Evolutionary conservation across 2,329 filamentous ascomycete species (phyloP), one percentile per base, ranked within the genome.

Genomic region (Venturiaceae sp.): DNA sequence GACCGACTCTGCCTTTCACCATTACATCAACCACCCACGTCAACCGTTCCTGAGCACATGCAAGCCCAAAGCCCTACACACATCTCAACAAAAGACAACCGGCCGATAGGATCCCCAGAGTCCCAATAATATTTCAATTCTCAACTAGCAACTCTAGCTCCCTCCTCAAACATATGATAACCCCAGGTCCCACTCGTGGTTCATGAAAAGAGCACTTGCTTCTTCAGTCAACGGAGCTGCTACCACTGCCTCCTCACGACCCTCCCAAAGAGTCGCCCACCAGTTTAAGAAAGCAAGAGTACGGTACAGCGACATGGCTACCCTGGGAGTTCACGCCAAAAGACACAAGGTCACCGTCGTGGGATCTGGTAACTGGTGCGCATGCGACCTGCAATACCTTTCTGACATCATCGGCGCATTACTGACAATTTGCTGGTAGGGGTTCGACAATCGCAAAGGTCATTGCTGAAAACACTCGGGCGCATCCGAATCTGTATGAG

Each of bases 361-460:
- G 64, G 94, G 94, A 66, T 97, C 92, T 56, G 94, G 94, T 67
- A 99, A 99, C 75, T 99, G 94, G 91, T 92, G 78, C 62, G 79
- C 56, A 28, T 36, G 53, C 34, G 32, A 53, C 8, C 34, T 53
- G 11, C 21, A 13, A 3, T 1, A n/a, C 23, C n/a, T 44, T 30
- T 44, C 58, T 39, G 32, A 37, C 30, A 21, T 36, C 26, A 39
- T 8, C 16, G n/a, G 21, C 26, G 52, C 14, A 44, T 23, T 36
- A 21, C 39, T 47, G 57, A 23, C 60, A 32, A 7, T 30, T 19
- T 26, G 26, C 8, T 11, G 19, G 14, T 23, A 94, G 89, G 92
- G 94, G 94, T 66, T 96, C 91, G 61, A 95, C 94, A 60, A 96
- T 99, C 74, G 86, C 92, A 71, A 99, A 99, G 77, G 95, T 99